Evolutionary conservation across 1,139 yeast genomes (phyloP).

Genomic region (Neolecta irregularis): DNA sequence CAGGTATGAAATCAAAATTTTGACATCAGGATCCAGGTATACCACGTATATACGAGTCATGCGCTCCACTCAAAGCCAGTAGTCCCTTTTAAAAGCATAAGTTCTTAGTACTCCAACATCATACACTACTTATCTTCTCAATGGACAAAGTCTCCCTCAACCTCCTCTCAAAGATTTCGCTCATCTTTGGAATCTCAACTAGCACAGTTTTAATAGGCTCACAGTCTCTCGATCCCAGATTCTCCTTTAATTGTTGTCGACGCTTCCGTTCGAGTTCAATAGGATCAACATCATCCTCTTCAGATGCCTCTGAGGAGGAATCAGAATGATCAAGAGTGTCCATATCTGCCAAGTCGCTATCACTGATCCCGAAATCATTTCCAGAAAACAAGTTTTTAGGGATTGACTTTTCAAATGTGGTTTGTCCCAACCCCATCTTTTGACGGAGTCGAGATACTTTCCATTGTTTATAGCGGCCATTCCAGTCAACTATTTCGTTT

Average conservation of each 20-base stretch:
- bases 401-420: slow-evolving; percentile 38
- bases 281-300: slow-evolving; percentile 15
- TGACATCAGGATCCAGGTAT: no score
- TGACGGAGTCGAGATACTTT: slow-evolving; percentile 22
- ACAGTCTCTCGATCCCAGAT: slow-evolving; percentile 10
- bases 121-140: no score
- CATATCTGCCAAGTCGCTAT: slow-evolving; percentile 43
- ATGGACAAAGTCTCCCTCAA: slow-evolving; percentile 9
- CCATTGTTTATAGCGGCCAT: slow-evolving; percentile 30
- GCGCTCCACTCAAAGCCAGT: no score
- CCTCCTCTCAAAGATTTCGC: slow-evolving; percentile 12
- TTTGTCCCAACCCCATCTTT: slow-evolving; percentile 21
- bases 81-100: no score
- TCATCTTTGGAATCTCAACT: slow-evolving; percentile 15
- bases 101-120: no score
- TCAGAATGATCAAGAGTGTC: slow-evolving; percentile 15
- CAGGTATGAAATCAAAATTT: no score
- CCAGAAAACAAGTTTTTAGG: slow-evolving; percentile 32
- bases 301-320: slow-evolving; percentile 9
- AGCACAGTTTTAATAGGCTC: slow-evolving; percentile 17
- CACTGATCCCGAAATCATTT: slow-evolving; percentile 43
- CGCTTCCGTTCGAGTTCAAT: slow-evolving; percentile 16
- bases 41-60: no score
- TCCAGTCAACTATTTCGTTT: slow-evolving; percentile 31
- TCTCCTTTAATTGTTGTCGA: slow-evolving; percentile 13